Percentiles rank a stretch among this genome's conserved stretches.
phyloP scores from a whole-genome alignment of 306 rosid species.

The Arachis hypogaea region DNA sequence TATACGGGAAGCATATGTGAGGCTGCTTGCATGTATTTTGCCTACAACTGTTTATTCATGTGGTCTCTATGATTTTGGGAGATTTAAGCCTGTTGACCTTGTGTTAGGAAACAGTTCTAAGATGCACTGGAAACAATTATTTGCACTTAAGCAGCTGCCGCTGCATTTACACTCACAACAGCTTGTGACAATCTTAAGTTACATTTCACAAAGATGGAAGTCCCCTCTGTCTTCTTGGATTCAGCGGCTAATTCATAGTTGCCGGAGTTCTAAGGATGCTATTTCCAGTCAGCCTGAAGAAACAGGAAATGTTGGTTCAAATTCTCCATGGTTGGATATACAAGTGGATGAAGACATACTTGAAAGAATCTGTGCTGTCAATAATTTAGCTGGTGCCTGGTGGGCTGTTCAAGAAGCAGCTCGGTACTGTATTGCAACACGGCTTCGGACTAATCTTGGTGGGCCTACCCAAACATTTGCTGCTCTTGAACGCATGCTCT shows the following conservation, averaged over 20 bases:
- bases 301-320: conserved; percentile 54
- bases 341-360: conserved; percentile 80
- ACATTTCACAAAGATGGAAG: conserved; percentile 95
- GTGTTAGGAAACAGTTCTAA: conserved; percentile 55
- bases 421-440: conserved; percentile 80
- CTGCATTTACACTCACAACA: conserved; percentile 82
- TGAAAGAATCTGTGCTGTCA: conserved; percentile 72
- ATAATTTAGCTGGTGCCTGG: conserved; percentile 90
- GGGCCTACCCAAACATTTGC: conserved; percentile 99
- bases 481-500: conserved; percentile 92
- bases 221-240: conserved; percentile 95
- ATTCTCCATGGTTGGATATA: conserved; percentile 68
- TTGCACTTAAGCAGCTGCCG: conserved; percentile 86
- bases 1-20: conserved; percentile 63
- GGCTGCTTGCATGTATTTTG: conserved; percentile 70
- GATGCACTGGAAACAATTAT: conserved; percentile 90
- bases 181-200: conserved; percentile 87
- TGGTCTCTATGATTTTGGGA: conserved; percentile 68
- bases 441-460: conserved; percentile 94
- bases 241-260: conserved; percentile 80
- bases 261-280: conserved; percentile 71
- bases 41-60: conserved; percentile 81
- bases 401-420: conserved; percentile 98
- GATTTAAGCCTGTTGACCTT: conserved; percentile 55
- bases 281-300: conserved; percentile 68